Percentiles rank a stretch among this genome's conserved stretches.
Conservation (phyloP, 305 asterid genomes). For the Solanum hybrid region DNA sequence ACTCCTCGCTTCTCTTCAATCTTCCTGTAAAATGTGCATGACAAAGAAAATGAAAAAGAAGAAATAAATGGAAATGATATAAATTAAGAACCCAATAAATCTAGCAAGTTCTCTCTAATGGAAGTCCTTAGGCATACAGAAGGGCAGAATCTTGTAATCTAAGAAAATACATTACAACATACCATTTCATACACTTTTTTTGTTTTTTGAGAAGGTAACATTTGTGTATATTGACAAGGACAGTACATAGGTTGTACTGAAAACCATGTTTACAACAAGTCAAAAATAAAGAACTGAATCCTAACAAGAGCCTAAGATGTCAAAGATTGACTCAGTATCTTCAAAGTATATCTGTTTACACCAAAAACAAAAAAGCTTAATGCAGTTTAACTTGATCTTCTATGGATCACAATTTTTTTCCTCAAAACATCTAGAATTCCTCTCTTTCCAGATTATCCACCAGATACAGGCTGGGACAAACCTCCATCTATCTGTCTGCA, state of each 20-base stretch:
- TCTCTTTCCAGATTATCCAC: neutral
- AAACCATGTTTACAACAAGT: neutral
- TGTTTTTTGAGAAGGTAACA: neutral
- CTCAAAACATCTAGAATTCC: neutral
- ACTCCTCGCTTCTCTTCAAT: constrained; percentile 98
- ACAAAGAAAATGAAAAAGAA: neutral
- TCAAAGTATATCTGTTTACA: neutral
- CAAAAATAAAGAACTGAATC: neutral
- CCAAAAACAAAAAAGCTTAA: neutral
- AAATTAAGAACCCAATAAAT: neutral
- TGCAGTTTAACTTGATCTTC: neutral
- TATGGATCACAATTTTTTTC: neutral
- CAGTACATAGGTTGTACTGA: neutral
- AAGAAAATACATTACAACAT: neutral
- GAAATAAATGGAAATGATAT: neutral
- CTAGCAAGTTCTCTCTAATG: neutral
- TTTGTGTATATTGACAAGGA: neutral
- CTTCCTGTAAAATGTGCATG: constrained; percentile 37
- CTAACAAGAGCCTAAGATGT: neutral
- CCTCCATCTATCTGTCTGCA: neutral
- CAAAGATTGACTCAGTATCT: neutral
- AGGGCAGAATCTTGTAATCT: neutral
- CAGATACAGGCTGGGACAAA: neutral
- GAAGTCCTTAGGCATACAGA: neutral
- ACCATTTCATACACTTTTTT: neutral